Conservation (phyloP, 1,284 basidiomycete species). For the Phellinidium pouzarii region DNA sequence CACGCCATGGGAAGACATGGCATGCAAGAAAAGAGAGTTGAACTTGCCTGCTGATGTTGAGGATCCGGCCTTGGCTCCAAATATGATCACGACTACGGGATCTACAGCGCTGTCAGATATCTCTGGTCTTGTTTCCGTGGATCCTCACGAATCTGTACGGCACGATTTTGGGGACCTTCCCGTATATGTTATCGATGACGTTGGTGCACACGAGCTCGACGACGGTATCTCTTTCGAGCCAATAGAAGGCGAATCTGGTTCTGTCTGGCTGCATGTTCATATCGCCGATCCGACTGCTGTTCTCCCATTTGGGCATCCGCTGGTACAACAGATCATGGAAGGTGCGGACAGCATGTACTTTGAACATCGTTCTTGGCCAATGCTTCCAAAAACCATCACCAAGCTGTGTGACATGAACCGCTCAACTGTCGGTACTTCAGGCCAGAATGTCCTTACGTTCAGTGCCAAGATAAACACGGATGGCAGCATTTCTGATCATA, state of each 20-base stretch:
- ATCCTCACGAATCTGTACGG: constrained; percentile 60
- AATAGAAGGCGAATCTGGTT: constrained; percentile 48
- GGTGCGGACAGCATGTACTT: constrained; percentile 56
- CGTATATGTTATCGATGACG: constrained; percentile 89
- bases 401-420: constrained; percentile 43
- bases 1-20: constrained; percentile 67
- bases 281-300: constrained; percentile 88
- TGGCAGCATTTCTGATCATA: constrained; percentile 68
- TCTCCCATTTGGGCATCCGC: constrained; percentile 62
- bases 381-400: constrained; percentile 50
- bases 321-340: constrained; percentile 51
- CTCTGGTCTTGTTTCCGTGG: constrained; percentile 32
- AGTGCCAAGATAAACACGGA: constrained; percentile 61
- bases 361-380: constrained; percentile 55
- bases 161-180: constrained; percentile 81
- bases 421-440: constrained; percentile 46
- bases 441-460: constrained; percentile 69
- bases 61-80: background rate
- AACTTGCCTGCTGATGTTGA: constrained; percentile 19
- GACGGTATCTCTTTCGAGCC: constrained; percentile 86
- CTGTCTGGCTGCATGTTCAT: constrained; percentile 85
- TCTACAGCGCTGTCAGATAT: background rate
- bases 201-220: constrained; percentile 81
- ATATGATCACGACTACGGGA: background rate
- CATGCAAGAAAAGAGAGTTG: constrained; percentile 25